Percentiles rank a stretch among this genome's conserved stretches.
phyloP scores from a whole-genome alignment of 2,329 filamentous ascomycete genomes.

The Aspergillus uvarum region DNA sequence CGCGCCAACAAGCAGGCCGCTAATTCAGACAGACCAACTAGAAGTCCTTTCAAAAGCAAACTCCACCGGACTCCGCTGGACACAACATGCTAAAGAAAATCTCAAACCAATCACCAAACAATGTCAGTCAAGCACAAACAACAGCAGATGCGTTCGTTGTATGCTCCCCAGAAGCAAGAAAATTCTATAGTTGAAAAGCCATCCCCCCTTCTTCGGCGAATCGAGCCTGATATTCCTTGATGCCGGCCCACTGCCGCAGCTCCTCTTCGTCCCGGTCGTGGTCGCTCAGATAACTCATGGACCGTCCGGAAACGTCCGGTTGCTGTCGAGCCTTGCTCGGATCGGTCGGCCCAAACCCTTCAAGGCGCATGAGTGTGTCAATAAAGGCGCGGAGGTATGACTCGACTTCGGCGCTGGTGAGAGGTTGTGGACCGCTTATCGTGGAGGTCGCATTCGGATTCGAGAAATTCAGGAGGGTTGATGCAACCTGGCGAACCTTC shows the following conservation, averaged over 20 bases:
- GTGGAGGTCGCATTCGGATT: slow-evolving; percentile 29
- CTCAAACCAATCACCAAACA: not conserved
- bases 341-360: slow-evolving; percentile 53
- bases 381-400: slow-evolving; percentile 71
- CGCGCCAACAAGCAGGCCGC: not conserved
- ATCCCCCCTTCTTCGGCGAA: slow-evolving; percentile 65
- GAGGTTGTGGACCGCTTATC: slow-evolving; percentile 27
- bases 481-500: slow-evolving; percentile 82
- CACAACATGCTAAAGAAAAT: not conserved
- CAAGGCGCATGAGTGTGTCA: slow-evolving; percentile 71
- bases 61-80: not conserved
- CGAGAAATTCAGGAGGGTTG: slow-evolving; percentile 69
- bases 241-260: slow-evolving; percentile 72
- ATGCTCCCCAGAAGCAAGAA: not conserved
- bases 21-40: not conserved
- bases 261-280: slow-evolving; percentile 72
- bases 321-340: slow-evolving; percentile 29
- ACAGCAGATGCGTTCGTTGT: not conserved
- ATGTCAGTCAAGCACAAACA: not conserved
- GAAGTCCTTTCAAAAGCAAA: not conserved
- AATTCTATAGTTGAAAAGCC: slow-evolving; percentile 28
- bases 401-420: slow-evolving; percentile 57
- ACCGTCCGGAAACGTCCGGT: slow-evolving; percentile 30
- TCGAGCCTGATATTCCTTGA: slow-evolving; percentile 74
- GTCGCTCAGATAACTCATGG: slow-evolving; percentile 40